A percentile compares a stretch with the other conserved stretches of the same genome.
These are phyloP conservation scores for Hexamita inflata DNA, from an alignment of 208 protist genomes.

Conservation along the genomic window DNA sequence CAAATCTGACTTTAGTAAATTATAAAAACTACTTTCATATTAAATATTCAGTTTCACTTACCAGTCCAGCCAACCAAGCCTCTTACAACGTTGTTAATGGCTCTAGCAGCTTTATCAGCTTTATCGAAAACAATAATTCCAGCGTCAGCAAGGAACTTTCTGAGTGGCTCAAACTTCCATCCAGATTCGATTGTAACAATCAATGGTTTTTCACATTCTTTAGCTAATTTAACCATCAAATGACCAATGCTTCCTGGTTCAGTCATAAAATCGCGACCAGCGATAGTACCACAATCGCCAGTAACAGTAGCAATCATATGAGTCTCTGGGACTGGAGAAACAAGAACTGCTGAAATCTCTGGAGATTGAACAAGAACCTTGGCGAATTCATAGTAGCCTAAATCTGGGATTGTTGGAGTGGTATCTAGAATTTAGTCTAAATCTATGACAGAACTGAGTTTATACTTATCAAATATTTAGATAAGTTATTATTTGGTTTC, in stretches of 20 bases:
- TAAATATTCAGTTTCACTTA: no score
- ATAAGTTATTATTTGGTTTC: slow-evolving; percentile 10
- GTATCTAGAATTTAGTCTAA: slow-evolving; percentile 32
- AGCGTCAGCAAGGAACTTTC: background rate
- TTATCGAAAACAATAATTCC: slow-evolving; percentile 31
- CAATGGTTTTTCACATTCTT: slow-evolving; percentile 24
- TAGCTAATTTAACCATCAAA: background rate
- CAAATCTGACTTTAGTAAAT: no score
- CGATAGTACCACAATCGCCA: background rate
- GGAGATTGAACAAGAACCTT: slow-evolving; percentile 14
- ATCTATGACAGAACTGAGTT: slow-evolving; percentile 29
- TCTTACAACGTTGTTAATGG: background rate
- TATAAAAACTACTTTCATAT: no score
- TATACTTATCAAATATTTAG: background rate
- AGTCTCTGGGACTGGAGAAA: slow-evolving; percentile 36
- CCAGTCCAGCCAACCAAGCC: background rate
- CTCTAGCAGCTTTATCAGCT: slow-evolving; percentile 18
- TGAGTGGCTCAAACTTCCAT: slow-evolving; percentile 10
- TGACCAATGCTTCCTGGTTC: background rate
- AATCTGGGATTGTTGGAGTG: slow-evolving; percentile 32
- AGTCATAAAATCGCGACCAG: background rate
- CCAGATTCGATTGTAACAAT: slow-evolving; percentile 32
- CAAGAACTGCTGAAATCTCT: background rate
- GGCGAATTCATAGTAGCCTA: slow-evolving; percentile 13
- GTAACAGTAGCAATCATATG: background rate